Base-by-base conservation (phyloP, 1,284 basidiomycete species). In the Pisolithus thermaeus region DNA sequence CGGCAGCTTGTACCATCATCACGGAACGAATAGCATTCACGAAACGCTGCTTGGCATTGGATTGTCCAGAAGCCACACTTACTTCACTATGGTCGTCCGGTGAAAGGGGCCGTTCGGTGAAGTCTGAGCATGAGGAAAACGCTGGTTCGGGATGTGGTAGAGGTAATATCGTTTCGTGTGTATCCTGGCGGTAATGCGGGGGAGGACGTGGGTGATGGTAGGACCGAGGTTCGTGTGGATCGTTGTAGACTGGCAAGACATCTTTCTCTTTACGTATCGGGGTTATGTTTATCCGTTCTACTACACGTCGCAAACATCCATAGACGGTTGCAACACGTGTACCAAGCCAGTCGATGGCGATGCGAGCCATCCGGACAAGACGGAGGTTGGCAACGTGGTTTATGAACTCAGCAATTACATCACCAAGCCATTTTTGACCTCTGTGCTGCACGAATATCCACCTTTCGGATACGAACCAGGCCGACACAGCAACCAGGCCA, bases 381-480 rank as follows among this genome's bases (percentile, higher is more conserved):
- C 73, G 72, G 14, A 76, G 64, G 30, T 73, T 69, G 39, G 73
- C 58, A 46, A 83, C 60, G 47, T 60, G 66, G 41, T 74, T 71
- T 46, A 70, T 72, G 32, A 70, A 58, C 54, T 86, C 83, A 40
- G 68, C 63, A 35, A 90, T 70, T 11, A 82, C 78, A 58, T 89
- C 87, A 53, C 78, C 78, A 12, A 90, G 78, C 86, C 86, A 90
- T 63, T 87, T 85, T 54, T 78, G 76, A 20, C 87, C 87, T 46
- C 79, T 77, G 61, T 89, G 83, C 5, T 78, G 76, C 28, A 75
- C 72, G 63, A 84, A 90, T 49, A 82, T 78, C 78, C 79, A 86
- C 22, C 85, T 78, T 65, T 90, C 87, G 6, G 81, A 84, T 6
- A 80, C 79, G 62, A 90, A 88, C 87, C 87, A 90, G 1, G 79